phyloP scores from a whole-genome alignment of 805 yeast genomes.

The Candida loeiensis region DNA sequence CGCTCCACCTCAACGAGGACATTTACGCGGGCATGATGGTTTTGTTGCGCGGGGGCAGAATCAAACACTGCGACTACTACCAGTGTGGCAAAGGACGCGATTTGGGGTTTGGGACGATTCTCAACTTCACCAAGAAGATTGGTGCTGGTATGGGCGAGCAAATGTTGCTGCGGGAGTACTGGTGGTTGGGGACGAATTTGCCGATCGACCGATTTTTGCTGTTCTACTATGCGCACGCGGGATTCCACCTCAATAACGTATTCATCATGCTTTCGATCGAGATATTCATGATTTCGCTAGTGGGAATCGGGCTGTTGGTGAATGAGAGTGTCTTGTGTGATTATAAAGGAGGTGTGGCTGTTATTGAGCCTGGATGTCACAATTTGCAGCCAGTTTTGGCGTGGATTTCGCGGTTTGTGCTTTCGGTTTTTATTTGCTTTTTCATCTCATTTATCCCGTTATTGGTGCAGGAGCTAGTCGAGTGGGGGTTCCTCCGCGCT shows the following conservation, averaged over 20 bases:
- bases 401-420: constrained; percentile 86
- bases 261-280: constrained; percentile 87
- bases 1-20: constrained; percentile 90
- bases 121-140: constrained; percentile 91
- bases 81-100: constrained; percentile 98
- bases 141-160: constrained; percentile 99
- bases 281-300: constrained; percentile 72
- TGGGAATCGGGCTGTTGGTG: constrained; percentile 74
- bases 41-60: constrained; percentile 82
- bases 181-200: constrained; percentile 81
- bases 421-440: constrained; percentile 89
- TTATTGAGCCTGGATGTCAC: constrained; percentile 83
- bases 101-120: constrained; percentile 85
- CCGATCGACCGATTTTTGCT: constrained; percentile 89
- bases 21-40: constrained; percentile 96
- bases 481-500: constrained; percentile 80
- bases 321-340: constrained; percentile 69
- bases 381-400: constrained; percentile 79
- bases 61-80: constrained; percentile 91
- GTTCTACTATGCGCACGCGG: constrained; percentile 95
- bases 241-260: constrained; percentile 88
- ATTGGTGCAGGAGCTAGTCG: constrained; percentile 81
- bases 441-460: constrained; percentile 88
- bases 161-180: constrained; percentile 85
- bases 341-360: constrained; percentile 62